These are phyloP conservation scores for Chlamydomonas sp. DNA, from an alignment of 139 green algal genomes.

Conservation along the genomic window DNA sequence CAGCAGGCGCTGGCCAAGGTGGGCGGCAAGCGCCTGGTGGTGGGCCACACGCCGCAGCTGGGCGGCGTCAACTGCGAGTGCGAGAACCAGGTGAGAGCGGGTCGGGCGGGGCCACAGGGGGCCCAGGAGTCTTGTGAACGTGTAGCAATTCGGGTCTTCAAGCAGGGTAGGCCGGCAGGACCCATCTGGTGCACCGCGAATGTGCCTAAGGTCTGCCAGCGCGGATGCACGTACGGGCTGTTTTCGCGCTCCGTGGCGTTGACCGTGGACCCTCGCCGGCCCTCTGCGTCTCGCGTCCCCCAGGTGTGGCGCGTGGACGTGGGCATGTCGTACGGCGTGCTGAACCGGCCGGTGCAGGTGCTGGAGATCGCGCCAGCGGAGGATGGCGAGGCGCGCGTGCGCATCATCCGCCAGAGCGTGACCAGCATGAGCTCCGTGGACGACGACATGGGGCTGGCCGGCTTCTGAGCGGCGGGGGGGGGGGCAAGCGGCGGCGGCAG, in stretches of 20 bases:
- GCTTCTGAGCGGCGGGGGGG: no score
- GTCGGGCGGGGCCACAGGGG: no score
- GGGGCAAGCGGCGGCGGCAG: no score
- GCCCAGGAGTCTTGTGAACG: no score
- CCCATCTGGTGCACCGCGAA: no score
- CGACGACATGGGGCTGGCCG: slow-evolving; percentile 4
- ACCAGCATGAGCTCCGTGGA: background rate
- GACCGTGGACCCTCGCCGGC: no score
- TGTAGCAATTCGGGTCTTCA: no score
- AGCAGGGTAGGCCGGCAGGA: no score
- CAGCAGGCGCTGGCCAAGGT: slow-evolving; percentile 70
- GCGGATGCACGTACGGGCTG: no score
- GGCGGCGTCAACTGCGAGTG: slow-evolving; percentile 89
- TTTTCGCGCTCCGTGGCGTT: no score
- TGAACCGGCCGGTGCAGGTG: slow-evolving; percentile 75
- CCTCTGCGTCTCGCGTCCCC: slow-evolving; percentile 9
- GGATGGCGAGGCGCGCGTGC: background rate
- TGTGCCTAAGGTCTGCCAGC: no score
- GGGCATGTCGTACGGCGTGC: slow-evolving; percentile 88
- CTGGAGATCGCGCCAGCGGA: slow-evolving; percentile 49
- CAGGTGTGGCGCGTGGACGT: slow-evolving; percentile 93
- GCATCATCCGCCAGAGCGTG: slow-evolving; percentile 2
- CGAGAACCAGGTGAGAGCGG: slow-evolving; percentile 40
- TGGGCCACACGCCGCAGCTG: slow-evolving; percentile 93
- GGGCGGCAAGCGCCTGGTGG: slow-evolving; percentile 79